These are phyloP conservation scores for Mycena kentingensis DNA, from an alignment of 768 basidiomycete species.

Conservation along the genomic window DNA sequence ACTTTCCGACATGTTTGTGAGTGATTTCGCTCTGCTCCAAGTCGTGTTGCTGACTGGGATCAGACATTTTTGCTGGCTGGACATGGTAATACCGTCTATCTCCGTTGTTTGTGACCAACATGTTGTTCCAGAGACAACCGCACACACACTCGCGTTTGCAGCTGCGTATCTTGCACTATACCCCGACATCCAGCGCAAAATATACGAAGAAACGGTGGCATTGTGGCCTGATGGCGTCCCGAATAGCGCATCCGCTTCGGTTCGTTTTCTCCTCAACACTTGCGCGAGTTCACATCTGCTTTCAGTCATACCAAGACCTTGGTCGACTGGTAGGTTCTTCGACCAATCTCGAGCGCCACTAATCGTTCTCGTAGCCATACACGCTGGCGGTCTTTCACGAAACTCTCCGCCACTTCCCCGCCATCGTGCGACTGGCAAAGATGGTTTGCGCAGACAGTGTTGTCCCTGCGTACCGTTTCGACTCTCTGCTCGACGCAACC, in stretches of 20 bases:
- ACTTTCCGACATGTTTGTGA: slow-evolving; percentile 51
- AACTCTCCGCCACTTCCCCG: slow-evolving; percentile 45
- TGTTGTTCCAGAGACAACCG: slow-evolving; percentile 43
- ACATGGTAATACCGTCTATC: slow-evolving; percentile 40
- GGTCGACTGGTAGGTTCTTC: slow-evolving; percentile 35
- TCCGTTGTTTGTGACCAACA: neutral
- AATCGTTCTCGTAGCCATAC: slow-evolving; percentile 39
- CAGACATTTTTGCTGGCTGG: slow-evolving; percentile 53
- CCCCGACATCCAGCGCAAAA: slow-evolving; percentile 48
- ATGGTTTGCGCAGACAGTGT: slow-evolving; percentile 36
- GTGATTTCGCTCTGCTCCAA: slow-evolving; percentile 12
- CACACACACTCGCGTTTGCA: slow-evolving; percentile 47
- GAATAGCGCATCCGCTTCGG: slow-evolving; percentile 26
- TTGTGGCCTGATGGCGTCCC: slow-evolving; percentile 44
- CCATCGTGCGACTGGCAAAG: slow-evolving; percentile 39
- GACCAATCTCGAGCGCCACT: neutral
- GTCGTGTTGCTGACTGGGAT: neutral
- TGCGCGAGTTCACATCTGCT: neutral
- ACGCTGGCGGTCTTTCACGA: slow-evolving; percentile 46
- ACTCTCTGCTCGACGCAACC: slow-evolving; percentile 10
- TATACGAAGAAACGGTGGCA: slow-evolving; percentile 41
- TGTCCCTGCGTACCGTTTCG: slow-evolving; percentile 38
- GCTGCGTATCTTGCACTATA: slow-evolving; percentile 49
- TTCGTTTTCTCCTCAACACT: slow-evolving; percentile 22
- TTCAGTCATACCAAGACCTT: slow-evolving; percentile 44